A percentile compares a stretch with the other conserved stretches of the same genome.
phyloP scores from a whole-genome alignment of 805 yeast genomes.

The Aciculoconidium aculeatum region DNA sequence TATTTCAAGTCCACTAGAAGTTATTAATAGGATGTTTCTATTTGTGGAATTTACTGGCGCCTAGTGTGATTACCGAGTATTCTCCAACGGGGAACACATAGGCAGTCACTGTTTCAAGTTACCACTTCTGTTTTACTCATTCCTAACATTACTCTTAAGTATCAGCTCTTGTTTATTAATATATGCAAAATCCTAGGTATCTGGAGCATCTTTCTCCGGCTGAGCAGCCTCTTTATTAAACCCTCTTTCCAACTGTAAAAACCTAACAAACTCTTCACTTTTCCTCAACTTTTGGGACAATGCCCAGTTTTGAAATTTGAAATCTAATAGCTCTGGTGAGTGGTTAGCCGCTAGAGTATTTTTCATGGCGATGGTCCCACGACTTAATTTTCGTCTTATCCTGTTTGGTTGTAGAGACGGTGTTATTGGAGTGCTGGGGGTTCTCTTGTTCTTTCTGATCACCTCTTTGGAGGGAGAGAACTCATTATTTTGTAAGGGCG shows the following conservation, averaged over 20 bases:
- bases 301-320: constrained; percentile 28
- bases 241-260: constrained; percentile 27
- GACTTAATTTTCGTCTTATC: constrained; percentile 11
- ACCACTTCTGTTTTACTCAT: too few species aligned
- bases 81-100: too few species aligned
- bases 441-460: constrained; percentile 19
- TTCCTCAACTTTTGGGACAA: constrained; percentile 17
- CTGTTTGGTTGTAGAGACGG: constrained; percentile 19
- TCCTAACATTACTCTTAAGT: too few species aligned
- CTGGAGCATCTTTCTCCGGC: too few species aligned
- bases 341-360: constrained; percentile 4
- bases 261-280: constrained; percentile 20
- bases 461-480: background rate
- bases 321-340: constrained; percentile 16
- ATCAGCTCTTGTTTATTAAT: too few species aligned
- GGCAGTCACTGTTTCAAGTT: too few species aligned
- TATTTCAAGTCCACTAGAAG: constrained; percentile 50
- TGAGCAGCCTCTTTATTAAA: constrained; percentile 7
- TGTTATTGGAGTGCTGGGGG: constrained; percentile 32
- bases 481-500: constrained; percentile 2
- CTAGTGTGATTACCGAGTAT: too few species aligned
- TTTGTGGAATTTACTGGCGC: too few species aligned
- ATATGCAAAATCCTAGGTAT: too few species aligned
- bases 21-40: constrained; percentile 7
- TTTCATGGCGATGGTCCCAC: constrained; percentile 3